phyloP scores from a whole-genome alignment of 192 early-diverging fungal species.

The Mortierella claussenii region DNA sequence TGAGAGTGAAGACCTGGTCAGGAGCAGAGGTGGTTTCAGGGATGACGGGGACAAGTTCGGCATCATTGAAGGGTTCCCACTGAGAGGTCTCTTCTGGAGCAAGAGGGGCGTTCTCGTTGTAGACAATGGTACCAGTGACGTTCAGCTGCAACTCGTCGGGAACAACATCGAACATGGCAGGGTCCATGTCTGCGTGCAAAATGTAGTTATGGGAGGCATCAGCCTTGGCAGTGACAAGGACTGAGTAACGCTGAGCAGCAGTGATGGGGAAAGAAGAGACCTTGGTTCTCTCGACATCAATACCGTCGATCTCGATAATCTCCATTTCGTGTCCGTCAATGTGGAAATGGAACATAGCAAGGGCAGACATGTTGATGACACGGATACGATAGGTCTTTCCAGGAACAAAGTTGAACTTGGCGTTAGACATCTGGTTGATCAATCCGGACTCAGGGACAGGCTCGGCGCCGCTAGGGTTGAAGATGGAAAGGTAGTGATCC shows the following conservation, averaged over 20 bases:
- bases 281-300: constrained; percentile 65
- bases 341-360: constrained; percentile 79
- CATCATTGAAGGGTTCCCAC: constrained; percentile 67
- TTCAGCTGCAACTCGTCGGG: constrained; percentile 69
- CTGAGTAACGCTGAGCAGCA: constrained; percentile 83
- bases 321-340: constrained; percentile 83
- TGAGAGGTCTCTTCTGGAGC: constrained; percentile 38
- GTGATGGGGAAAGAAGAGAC: constrained; percentile 69
- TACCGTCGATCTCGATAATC: constrained; percentile 87
- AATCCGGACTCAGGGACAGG: constrained; percentile 75
- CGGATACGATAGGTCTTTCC: constrained; percentile 89
- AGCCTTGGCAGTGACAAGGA: constrained; percentile 80
- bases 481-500: constrained; percentile 68
- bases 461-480: constrained; percentile 72
- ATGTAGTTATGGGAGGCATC: constrained; percentile 70
- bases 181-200: constrained; percentile 81
- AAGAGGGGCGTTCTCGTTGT: constrained; percentile 44
- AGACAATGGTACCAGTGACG: constrained; percentile 67
- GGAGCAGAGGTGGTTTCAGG: constrained; percentile 53
- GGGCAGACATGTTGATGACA: constrained; percentile 83
- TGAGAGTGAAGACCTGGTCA: constrained; percentile 62
- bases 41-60: constrained; percentile 60
- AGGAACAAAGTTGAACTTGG: constrained; percentile 68
- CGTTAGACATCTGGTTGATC: constrained; percentile 66
- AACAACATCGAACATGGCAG: constrained; percentile 77